Base-by-base conservation (phyloP, 805 yeast species). In the Candida railenensis region DNA sequence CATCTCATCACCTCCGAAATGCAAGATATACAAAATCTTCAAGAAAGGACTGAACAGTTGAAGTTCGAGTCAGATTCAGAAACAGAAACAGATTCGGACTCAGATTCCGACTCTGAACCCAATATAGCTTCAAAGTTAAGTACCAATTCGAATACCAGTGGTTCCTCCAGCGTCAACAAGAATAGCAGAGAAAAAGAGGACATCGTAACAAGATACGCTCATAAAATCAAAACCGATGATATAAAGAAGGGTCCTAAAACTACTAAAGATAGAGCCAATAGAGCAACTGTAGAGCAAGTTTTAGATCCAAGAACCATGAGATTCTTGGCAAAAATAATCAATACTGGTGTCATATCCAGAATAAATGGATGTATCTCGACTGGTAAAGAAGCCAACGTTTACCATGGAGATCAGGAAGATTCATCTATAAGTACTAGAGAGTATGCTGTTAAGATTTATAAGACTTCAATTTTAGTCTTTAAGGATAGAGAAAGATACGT, bases 301-400 rank as follows among this genome's bases (percentile, higher is more conserved):
- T 69, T 94, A 48, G 99, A 94, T 64, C 98, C 98, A 3, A 77
- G 98, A 51, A 94, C 99, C 0, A 75, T 91, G 71, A 74, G 81
- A 56, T 92, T 92, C 59, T 73, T 94, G 45, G 82, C 84, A 44
- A 89, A 88, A 50, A 74, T 94, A 63, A 84, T 89, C 64, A 87
- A 83, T 58, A 84, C 87, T 55, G 96, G 96, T 3, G 78, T 88
- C 4, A 81, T 94, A 30, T 82, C 94, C 2, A 82, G 87, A 54
- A 84, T 94, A 57, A 89, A 91, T 56, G 99, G 99, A 11, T 94
- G 98, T 63, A 76, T 94, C 42, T 83, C 94, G 57, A 94, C 99
- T 0, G 99, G 99, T 41, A 94, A 94, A 64, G 99, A 94, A 66
- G 99, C 99, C n/a, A 94, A 94, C 59, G 97, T 94, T 0, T 94